Base-by-base conservation (phyloP, 176 grass and related monocot species). In the Calamus simplicifolius region DNA sequence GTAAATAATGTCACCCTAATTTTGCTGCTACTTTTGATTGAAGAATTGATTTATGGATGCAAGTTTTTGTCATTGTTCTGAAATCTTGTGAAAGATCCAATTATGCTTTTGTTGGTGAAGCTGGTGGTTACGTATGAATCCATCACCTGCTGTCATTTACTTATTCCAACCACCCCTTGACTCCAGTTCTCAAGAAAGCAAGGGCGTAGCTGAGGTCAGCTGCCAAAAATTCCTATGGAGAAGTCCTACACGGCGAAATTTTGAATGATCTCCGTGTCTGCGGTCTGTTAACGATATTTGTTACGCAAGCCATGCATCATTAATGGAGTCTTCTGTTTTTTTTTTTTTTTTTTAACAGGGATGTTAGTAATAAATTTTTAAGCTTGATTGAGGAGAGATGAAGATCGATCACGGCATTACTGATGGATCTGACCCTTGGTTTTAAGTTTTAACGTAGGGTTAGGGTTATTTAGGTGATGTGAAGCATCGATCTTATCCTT, bases 191-290 rank as follows among this genome's bases (percentile, higher is more conserved):
- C n/a, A 49, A 21, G 18, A 25, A 49, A 64, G 4, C 31, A 49
- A 2, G 27, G 29, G 21, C 38, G 6, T 18, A 30, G 7, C 57
- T 57, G 57, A 57, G 17, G 5, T 59, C 26, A 49, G 51, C 51
- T 51, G 49, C 27, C 58, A 14, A 70, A 26, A 21, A 72, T 35
- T 50, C 50, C 18, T 62, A 27, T 26, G 30, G 61, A 51, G 54
- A 61, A 52, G 55, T 73, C 48, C 28, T 26, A 25, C 38, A 49
- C 28, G 52, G 13, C 8, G 5, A 38, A 61, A 61, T 17, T 61
- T 38, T 6, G 29, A 8, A 6, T 61, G 27, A 43, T 35, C 29
- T 5, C 5, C 8, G 31, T 13, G 35, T 43, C 12, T 43, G 7
- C 35, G 8, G 35, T 43, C 35, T 8, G 7, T 2, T 13, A 1